A percentile compares a stretch with the other conserved stretches of the same genome.
Conservation (phyloP, 2,329 filamentous ascomycete genomes). For the Colletotrichum cuscutae region DNA sequence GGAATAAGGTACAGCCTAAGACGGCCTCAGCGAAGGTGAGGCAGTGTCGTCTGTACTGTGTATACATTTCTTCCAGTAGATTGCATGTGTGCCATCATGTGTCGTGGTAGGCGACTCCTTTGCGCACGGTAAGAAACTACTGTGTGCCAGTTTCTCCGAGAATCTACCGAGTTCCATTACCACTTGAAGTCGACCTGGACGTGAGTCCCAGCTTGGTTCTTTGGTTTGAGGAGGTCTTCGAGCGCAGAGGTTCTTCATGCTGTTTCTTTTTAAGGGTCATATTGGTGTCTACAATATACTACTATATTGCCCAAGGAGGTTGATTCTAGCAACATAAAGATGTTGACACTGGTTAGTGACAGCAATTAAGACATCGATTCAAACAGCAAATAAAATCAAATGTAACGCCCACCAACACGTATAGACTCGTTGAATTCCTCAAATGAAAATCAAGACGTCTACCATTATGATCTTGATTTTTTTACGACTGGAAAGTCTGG, state of each 20-base stretch:
- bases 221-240: background rate
- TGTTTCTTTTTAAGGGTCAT: background rate
- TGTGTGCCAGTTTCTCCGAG: constrained; percentile 16
- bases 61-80: too few relatives aligned
- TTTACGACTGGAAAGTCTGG: background rate
- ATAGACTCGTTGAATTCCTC: background rate
- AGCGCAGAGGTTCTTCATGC: background rate
- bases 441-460: background rate
- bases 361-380: background rate
- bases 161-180: constrained; percentile 32
- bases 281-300: too few relatives aligned
- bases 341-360: background rate
- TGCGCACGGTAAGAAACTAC: background rate
- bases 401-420: background rate
- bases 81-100: too few relatives aligned
- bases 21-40: too few relatives aligned
- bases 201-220: background rate
- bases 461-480: background rate
- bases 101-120: too few relatives aligned
- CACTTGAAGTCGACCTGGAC: background rate
- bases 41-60: background rate
- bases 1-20: too few relatives aligned
- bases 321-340: too few relatives aligned
- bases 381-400: background rate
- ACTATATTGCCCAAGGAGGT: too few relatives aligned